These are phyloP conservation scores for Phlebiopsis gigantea DNA, from an alignment of 768 basidiomycete species.

Conservation along the genomic window DNA sequence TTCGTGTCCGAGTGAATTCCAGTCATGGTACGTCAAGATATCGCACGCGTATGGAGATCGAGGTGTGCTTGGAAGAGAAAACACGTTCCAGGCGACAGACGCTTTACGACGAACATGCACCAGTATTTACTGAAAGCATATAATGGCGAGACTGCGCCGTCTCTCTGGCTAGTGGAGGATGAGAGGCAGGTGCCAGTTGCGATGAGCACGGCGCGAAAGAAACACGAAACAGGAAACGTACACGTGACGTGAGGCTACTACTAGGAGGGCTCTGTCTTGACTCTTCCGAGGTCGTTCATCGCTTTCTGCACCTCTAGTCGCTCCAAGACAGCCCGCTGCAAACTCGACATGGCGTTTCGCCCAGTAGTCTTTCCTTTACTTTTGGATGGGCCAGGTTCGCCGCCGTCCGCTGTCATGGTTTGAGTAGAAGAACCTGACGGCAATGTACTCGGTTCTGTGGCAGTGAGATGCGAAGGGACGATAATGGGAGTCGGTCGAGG, in stretches of 20 bases:
- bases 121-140: background rate
- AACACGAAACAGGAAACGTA: constrained; percentile 1
- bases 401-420: background rate
- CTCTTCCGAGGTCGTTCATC: constrained; percentile 40
- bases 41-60: background rate
- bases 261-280: constrained; percentile 2
- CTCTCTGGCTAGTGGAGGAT: background rate
- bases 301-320: constrained; percentile 70
- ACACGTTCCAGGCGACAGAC: background rate
- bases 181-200: background rate
- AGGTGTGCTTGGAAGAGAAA: background rate
- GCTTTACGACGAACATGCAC: too few species aligned
- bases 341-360: constrained; percentile 47
- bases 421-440: background rate
- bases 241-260: constrained; percentile 5
- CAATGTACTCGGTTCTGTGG: constrained; percentile 10
- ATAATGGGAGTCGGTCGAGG: constrained; percentile 75
- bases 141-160: background rate
- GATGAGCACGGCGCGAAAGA: background rate
- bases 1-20: constrained; percentile 36
- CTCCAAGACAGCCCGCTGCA: constrained; percentile 73
- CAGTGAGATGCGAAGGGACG: constrained; percentile 61
- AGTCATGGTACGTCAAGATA: background rate
- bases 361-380: constrained; percentile 20
- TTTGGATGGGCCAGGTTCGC: constrained; percentile 14